Conservation (phyloP, 169 alveolate species). For the Plasmodium inui region DNA sequence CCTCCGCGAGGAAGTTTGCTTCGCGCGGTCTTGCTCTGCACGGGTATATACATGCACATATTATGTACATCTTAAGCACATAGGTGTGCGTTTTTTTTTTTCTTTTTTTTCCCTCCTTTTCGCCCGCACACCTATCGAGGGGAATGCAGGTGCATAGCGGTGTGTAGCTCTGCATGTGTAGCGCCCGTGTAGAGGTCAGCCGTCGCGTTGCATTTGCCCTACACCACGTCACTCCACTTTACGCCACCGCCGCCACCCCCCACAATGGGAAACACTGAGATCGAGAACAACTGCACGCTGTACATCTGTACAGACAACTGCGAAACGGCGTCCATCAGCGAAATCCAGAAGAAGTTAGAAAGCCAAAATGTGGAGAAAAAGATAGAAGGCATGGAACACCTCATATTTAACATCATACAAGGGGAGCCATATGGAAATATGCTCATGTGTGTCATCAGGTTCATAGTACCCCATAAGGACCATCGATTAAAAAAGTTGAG, state of each 20-base stretch:
- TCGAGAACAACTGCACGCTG: conserved; percentile 63
- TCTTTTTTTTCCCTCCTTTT: too few relatives aligned
- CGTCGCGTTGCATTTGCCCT: background rate
- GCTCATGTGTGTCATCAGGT: conserved; percentile 88
- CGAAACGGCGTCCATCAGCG: conserved; percentile 36
- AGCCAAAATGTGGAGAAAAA: conserved; percentile 77
- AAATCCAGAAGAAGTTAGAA: conserved; percentile 81
- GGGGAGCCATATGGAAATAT: conserved; percentile 83
- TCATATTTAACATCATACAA: conserved; percentile 78
- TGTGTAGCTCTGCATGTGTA: background rate
- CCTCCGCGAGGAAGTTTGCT: background rate
- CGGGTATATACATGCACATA: background rate
- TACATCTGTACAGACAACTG: conserved; percentile 72
- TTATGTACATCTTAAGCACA: background rate
- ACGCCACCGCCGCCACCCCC: too few relatives aligned
- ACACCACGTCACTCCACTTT: too few relatives aligned
- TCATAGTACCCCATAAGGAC: conserved; percentile 85
- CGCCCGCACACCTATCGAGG: too few relatives aligned
- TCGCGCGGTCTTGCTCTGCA: background rate
- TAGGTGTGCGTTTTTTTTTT: background rate
- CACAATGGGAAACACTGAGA: conserved; percentile 46
- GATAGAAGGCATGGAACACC: conserved; percentile 82
- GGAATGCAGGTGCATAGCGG: background rate
- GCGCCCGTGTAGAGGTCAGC: background rate
- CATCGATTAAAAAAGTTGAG: conserved; percentile 92